Percentiles rank a stretch among this genome's conserved stretches.
These are phyloP conservation scores for Micromonas commoda DNA, from an alignment of 139 green algal genomes.

Conservation along the genomic window DNA sequence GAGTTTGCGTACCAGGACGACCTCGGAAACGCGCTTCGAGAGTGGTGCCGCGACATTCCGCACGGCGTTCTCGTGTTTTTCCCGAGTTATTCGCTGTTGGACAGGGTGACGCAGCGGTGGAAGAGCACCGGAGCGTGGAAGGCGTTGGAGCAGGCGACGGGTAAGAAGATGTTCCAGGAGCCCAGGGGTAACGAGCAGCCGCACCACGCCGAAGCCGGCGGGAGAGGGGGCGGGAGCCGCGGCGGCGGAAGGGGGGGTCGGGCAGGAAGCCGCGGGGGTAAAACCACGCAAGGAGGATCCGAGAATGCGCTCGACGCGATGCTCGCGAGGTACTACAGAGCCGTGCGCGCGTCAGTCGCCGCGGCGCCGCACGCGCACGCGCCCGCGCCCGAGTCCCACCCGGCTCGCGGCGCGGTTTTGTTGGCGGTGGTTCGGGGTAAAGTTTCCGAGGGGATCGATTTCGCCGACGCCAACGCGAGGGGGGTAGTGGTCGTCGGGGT, in stretches of 20 bases:
- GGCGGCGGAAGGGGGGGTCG: not conserved
- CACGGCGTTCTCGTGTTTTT: slow-evolving; percentile 91
- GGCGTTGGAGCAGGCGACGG: slow-evolving; percentile 38
- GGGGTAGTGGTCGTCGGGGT: slow-evolving; percentile 88
- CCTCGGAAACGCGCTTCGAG: slow-evolving; percentile 44
- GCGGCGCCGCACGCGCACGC: not conserved
- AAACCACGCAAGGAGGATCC: slow-evolving; percentile 49
- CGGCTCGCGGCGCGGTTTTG: slow-evolving; percentile 61
- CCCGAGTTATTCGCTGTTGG: slow-evolving; percentile 74
- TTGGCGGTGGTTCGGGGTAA: slow-evolving; percentile 91
- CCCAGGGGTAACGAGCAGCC: slow-evolving; percentile 16
- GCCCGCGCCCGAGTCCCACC: not conserved
- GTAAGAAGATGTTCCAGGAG: slow-evolving; percentile 72
- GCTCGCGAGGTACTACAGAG: slow-evolving; percentile 66
- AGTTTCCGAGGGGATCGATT: slow-evolving; percentile 92
- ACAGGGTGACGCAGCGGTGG: slow-evolving; percentile 53
- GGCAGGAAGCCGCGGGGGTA: not conserved
- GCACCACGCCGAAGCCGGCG: not conserved
- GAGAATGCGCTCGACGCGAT: slow-evolving; percentile 57
- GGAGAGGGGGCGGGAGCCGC: not conserved
- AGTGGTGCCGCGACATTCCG: slow-evolving; percentile 52
- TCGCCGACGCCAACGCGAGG: slow-evolving; percentile 76
- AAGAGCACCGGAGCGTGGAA: slow-evolving; percentile 61
- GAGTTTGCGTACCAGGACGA: slow-evolving; percentile 33
- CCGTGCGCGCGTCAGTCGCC: slow-evolving; percentile 35